A percentile compares a stretch with the other conserved stretches of the same genome.
Evolutionary conservation across 2,329 filamentous ascomycete species (phyloP).

Genomic region (Zymoseptoria passerinii): DNA sequence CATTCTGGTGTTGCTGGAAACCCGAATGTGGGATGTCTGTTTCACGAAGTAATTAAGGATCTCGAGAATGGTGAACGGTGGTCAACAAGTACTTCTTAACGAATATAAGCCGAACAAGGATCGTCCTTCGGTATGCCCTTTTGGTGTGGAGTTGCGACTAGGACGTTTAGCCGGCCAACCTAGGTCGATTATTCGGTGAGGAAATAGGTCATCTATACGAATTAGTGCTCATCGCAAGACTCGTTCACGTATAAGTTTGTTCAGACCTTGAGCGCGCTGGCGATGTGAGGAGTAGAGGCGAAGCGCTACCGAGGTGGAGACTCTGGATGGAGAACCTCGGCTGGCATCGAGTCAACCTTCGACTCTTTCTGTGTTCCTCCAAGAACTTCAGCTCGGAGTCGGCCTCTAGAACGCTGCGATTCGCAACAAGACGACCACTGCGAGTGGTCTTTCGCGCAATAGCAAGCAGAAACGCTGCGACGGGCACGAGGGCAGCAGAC

Average conservation of each 20-base stretch:
- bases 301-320: neutral
- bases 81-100: neutral
- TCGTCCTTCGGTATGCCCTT: neutral
- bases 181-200: neutral
- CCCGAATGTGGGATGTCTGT: too few relatives aligned
- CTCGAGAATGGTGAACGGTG: too few relatives aligned
- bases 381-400: too few relatives aligned
- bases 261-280: too few relatives aligned
- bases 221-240: neutral
- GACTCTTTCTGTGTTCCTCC: neutral
- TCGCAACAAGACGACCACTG: too few relatives aligned
- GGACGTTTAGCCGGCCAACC: neutral
- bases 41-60: neutral
- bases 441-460: neutral
- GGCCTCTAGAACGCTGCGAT: too few relatives aligned
- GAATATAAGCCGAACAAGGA: neutral
- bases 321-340: neutral
- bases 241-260: neutral
- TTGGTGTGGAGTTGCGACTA: neutral
- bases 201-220: neutral
- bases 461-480: neutral
- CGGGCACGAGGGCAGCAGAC: too few relatives aligned
- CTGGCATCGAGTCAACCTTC: neutral
- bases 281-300: too few relatives aligned
- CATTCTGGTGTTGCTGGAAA: slow-evolving; percentile 44